A percentile compares a stretch with the other conserved stretches of the same genome.
phyloP scores from a whole-genome alignment of 2,329 filamentous ascomycete genomes.

The Hymenoscyphus occultus region DNA sequence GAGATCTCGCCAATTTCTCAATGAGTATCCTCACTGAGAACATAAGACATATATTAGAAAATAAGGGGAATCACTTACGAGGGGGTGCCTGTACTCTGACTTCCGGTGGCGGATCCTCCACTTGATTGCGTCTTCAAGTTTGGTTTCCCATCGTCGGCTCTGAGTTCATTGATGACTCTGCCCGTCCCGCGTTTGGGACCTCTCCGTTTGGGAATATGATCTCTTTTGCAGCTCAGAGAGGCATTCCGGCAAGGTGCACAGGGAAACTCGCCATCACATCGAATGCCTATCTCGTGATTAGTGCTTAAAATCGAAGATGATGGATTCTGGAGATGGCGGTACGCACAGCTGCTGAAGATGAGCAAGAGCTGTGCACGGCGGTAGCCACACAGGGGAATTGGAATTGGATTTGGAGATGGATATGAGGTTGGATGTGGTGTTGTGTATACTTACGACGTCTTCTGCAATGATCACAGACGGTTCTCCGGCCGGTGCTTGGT shows the following conservation, averaged over 20 bases:
- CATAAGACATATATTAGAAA: not conserved
- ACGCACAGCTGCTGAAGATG: not conserved
- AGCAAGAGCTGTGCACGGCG: not conserved
- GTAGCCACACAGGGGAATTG: not conserved
- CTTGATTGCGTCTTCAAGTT: conserved; percentile 41
- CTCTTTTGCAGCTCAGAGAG: conserved; percentile 60
- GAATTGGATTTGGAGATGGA: conserved; percentile 7
- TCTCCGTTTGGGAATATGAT: conserved; percentile 62
- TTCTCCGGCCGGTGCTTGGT: conserved; percentile 32
- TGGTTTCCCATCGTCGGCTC: conserved; percentile 46
- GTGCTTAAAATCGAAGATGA: conserved; percentile 20
- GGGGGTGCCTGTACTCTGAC: conserved; percentile 24
- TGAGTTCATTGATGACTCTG: conserved; percentile 60
- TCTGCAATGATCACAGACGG: conserved; percentile 47
- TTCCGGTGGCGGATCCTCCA: conserved; percentile 18
- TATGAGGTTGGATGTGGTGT: no score
- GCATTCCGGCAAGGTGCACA: conserved; percentile 61
- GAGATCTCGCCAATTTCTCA: no score
- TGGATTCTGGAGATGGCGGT: not conserved
- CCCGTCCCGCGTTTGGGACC: conserved; percentile 61
- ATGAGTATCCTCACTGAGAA: no score
- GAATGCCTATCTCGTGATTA: conserved; percentile 39
- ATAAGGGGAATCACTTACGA: conserved; percentile 26
- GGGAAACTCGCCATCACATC: conserved; percentile 47
- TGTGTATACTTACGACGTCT: conserved; percentile 39